Base-by-base conservation (phyloP, 2,329 filamentous ascomycete genomes). In the Pseudogymnoascus sp. region DNA sequence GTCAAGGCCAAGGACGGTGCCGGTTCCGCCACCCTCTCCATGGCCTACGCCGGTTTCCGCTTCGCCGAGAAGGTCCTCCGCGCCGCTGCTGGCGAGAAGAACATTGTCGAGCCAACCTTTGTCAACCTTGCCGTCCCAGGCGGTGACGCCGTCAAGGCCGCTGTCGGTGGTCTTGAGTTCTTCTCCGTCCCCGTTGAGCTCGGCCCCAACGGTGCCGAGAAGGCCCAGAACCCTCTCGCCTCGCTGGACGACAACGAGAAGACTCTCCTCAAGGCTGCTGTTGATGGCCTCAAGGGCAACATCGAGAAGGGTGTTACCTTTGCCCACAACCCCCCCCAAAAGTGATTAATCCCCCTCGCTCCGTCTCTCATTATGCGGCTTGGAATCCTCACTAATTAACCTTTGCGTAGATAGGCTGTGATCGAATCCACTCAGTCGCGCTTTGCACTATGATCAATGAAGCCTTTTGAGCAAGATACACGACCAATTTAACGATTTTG, bases 101-200 rank as follows among this genome's bases (percentile, higher is more conserved):
- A 90, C 67, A 88, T 99, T 69, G 82, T 97, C 65, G 93, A 97
- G 83, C 92, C 93, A 70, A 94, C 91, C 75, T 99, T 89, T 77
- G 87, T 99, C 78, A 97, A 97, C 81, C 89, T 97, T 36, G 93
- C 93, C 76, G 84, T 99, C 58, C 78, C 88, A 60, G 94, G 93
- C 65, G 94, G 94, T 72, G 89, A 93, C 60, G 90, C 85, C 67
- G 88, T 99, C 70, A 58, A 58, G 33, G 83, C 83, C 65, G 91
- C 96, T 82, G 85, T 87, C 72, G 91, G 88, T 64, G 92, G 92
- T 68, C 77, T 84, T 66, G 92, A 99, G 61, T 99, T 90, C 83
- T 99, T 99, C 85, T 96, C 94, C 63, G 91, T 95, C 61, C 93
- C 92, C 64, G 85, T 97, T 68, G 90, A 96, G 79, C 91, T 99